phyloP scores from a whole-genome alignment of 2,329 filamentous ascomycete genomes.

The Trichophyton equinum region DNA sequence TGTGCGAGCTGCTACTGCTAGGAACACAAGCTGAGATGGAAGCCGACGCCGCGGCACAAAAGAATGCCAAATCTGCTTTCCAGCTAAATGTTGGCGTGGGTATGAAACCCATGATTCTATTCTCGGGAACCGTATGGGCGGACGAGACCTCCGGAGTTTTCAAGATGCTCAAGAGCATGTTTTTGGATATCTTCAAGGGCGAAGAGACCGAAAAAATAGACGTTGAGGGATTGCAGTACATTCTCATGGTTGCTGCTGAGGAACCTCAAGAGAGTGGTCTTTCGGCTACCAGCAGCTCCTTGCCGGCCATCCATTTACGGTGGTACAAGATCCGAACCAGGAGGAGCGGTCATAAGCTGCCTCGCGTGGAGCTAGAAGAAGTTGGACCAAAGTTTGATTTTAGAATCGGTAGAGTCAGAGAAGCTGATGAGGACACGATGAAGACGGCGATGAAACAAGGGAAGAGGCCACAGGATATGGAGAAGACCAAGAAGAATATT shows the following conservation, averaged over 20 bases:
- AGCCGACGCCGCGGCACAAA: slow-evolving; percentile 49
- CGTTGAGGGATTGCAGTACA: slow-evolving; percentile 86
- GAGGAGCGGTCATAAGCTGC: slow-evolving; percentile 73
- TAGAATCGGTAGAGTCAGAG: slow-evolving; percentile 64
- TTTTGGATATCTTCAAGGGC: slow-evolving; percentile 85
- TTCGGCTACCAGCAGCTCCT: slow-evolving; percentile 14
- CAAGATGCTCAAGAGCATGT: slow-evolving; percentile 72
- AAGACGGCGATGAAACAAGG: slow-evolving; percentile 87
- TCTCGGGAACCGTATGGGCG: slow-evolving; percentile 79
- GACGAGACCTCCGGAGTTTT: slow-evolving; percentile 67
- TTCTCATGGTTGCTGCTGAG: slow-evolving; percentile 68
- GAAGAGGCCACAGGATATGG: slow-evolving; percentile 45
- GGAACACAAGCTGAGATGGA: slow-evolving; percentile 51
- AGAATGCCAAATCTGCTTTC: slow-evolving; percentile 31
- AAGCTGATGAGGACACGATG: slow-evolving; percentile 64
- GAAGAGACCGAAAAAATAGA: slow-evolving; percentile 71
- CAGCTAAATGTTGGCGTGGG: slow-evolving; percentile 57
- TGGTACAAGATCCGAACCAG: slow-evolving; percentile 79
- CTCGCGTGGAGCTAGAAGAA: slow-evolving; percentile 85
- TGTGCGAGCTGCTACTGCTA: slow-evolving; percentile 82
- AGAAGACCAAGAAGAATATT: slow-evolving; percentile 87
- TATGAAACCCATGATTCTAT: slow-evolving; percentile 79
- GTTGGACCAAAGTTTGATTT: slow-evolving; percentile 93
- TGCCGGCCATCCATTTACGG: slow-evolving; percentile 49
- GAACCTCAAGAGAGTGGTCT: slow-evolving; percentile 36